phyloP scores from a whole-genome alignment of 257 asterid species.

The Solanum verrucosum region DNA sequence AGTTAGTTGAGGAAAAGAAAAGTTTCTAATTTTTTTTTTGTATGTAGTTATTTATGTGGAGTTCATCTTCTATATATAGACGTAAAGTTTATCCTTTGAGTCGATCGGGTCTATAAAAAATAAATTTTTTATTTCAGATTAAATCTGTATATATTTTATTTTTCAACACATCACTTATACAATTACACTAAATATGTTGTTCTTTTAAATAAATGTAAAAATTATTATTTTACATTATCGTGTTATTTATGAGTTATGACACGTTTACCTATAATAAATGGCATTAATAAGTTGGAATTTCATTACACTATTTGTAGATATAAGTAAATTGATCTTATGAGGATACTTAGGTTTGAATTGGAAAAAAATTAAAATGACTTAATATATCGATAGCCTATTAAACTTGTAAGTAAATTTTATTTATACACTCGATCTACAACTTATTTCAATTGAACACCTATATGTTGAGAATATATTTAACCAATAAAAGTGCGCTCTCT shows the following conservation, averaged over 20 bases:
- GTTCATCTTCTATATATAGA: neutral
- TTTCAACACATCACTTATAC: neutral
- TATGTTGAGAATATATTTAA: too few relatives aligned
- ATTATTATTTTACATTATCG: neutral
- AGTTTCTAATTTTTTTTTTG: neutral
- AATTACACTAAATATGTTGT: neutral
- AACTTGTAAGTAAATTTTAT: too few relatives aligned
- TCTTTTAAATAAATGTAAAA: neutral
- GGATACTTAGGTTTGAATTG: neutral
- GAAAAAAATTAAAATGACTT: neutral
- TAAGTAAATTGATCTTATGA: neutral
- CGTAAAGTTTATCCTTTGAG: neutral
- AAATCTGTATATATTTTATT: neutral
- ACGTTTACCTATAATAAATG: neutral
- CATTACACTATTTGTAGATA: neutral
- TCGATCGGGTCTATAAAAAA: neutral
- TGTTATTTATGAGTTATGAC: neutral
- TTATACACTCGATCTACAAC: too few relatives aligned
- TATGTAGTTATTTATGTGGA: neutral
- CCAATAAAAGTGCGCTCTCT: too few relatives aligned
- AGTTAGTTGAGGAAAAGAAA: neutral
- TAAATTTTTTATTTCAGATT: fast-evolving
- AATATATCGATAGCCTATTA: too few relatives aligned
- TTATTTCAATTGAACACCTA: too few relatives aligned
- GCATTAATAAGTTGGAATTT: neutral